Conservation (phyloP, 441 rosid species). For the Isatis lusitanica region DNA sequence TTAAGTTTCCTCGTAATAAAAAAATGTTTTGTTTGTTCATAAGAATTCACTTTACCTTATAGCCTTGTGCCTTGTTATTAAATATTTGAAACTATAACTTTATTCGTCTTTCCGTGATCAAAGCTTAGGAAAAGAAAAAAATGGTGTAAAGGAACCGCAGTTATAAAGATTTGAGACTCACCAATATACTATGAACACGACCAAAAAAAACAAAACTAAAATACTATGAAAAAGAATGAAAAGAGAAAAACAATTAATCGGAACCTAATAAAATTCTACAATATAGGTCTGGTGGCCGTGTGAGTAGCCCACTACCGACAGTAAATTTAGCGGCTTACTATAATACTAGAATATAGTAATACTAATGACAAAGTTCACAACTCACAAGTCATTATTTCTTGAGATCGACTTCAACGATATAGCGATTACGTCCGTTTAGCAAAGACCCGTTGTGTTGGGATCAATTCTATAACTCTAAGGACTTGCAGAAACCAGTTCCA, state of each 20-base stretch:
- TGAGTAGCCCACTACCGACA: slow-evolving; percentile 25
- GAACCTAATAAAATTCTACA: background rate
- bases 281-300: background rate
- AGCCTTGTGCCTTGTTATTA: background rate
- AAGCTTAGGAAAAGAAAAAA: background rate
- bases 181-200: background rate
- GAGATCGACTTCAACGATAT: too few relatives aligned
- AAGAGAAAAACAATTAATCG: background rate
- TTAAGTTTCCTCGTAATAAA: background rate
- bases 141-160: background rate
- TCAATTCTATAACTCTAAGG: too few relatives aligned
- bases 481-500: background rate
- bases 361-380: too few relatives aligned
- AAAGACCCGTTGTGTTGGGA: too few relatives aligned
- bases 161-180: slow-evolving; percentile 3
- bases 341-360: too few relatives aligned
- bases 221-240: background rate
- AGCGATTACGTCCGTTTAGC: too few relatives aligned
- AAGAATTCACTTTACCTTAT: background rate
- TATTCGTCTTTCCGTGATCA: background rate
- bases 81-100: background rate
- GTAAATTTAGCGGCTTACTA: slow-evolving; percentile 5
- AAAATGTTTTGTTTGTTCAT: background rate
- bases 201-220: too few relatives aligned
- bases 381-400: too few relatives aligned